These are phyloP conservation scores for Thraustochytrium striatum DNA, from an alignment of 352 stramenopile genomes.

Conservation along the genomic window DNA sequence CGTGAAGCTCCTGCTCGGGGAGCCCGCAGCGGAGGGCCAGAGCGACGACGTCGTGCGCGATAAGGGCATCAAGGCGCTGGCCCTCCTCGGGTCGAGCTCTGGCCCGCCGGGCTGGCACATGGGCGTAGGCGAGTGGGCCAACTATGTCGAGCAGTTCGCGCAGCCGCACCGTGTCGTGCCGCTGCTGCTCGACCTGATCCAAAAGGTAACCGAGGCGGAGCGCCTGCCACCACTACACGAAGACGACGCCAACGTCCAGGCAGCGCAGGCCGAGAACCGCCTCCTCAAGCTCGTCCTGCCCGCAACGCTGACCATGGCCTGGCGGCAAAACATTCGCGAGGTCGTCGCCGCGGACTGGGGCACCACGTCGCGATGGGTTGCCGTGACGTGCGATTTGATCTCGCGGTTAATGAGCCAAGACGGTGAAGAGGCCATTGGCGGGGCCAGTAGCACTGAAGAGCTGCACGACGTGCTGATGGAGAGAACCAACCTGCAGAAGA, in stretches of 20 bases:
- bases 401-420: slow-evolving; percentile 7
- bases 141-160: not conserved
- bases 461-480: slow-evolving; percentile 22
- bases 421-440: slow-evolving; percentile 1
- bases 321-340: slow-evolving; percentile 11
- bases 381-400: not conserved
- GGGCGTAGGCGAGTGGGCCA: slow-evolving; percentile 12
- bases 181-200: slow-evolving; percentile 19
- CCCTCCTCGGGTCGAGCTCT: not conserved
- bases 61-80: slow-evolving; percentile 21
- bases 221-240: not conserved
- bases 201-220: not conserved
- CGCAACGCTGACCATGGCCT: slow-evolving; percentile 5
- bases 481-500: not conserved
- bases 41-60: not conserved
- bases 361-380: not conserved
- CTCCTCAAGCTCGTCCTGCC: slow-evolving; percentile 40
- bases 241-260: not conserved
- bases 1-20: not conserved
- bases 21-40: not conserved
- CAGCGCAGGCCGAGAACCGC: slow-evolving; percentile 4
- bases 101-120: slow-evolving; percentile 10
- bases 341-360: not conserved
- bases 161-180: not conserved
- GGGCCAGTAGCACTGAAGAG: not conserved